Conservation (phyloP, 345 rosid species). For the Sisymbrium irio region DNA sequence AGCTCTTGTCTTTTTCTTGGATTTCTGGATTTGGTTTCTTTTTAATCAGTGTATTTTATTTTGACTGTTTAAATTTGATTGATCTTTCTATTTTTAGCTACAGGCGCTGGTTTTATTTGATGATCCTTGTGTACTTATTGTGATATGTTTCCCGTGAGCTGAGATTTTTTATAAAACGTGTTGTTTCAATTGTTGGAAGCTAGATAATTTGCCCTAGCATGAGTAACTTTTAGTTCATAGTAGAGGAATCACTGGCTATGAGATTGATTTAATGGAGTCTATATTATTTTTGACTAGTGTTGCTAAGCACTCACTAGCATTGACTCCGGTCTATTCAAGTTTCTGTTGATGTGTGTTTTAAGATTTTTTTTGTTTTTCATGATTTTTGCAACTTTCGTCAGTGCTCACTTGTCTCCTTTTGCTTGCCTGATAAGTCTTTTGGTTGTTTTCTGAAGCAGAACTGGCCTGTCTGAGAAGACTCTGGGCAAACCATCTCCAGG, state of each 20-base stretch:
- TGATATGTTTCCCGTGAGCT: neutral
- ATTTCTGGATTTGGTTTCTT: neutral
- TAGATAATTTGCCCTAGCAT: neutral
- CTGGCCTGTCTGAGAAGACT: conserved; percentile 55
- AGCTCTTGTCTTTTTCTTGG: conserved; percentile 14
- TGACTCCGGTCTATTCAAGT: neutral
- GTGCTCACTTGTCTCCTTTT: neutral
- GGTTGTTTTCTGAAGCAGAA: conserved; percentile 43
- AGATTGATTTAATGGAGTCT: neutral
- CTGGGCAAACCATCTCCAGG: conserved; percentile 60
- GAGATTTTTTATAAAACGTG: neutral
- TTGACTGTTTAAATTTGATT: neutral
- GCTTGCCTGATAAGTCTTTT: conserved; percentile 15
- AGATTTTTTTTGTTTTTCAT: neutral
- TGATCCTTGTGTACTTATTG: neutral
- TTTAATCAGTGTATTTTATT: no score
- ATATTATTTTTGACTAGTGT: neutral
- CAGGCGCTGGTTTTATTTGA: neutral
- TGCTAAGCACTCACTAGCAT: neutral
- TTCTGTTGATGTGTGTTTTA: neutral
- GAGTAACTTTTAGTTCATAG: neutral
- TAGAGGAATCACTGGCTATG: neutral
- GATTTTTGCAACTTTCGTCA: neutral
- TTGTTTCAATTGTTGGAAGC: neutral
- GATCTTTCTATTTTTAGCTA: neutral